Base-by-base conservation (phyloP, 148 eudicot species). In the Polygonum maritimum region DNA sequence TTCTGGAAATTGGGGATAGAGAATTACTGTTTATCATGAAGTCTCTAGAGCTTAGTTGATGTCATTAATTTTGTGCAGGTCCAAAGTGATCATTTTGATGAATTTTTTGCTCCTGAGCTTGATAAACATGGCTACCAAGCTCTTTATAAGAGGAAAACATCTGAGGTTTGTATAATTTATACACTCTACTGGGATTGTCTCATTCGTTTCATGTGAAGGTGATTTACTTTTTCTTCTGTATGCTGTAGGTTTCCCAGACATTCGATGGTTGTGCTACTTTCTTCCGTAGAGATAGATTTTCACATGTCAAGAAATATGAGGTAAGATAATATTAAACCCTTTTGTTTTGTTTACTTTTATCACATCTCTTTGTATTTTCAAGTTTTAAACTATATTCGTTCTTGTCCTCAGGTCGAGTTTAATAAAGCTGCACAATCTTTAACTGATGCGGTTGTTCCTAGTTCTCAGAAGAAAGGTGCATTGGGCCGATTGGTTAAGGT, bases 361-460 rank as follows among this genome's bases (percentile, higher is more conserved):
- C 75, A 45, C 3, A 3, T 57, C 40, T 54, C 49, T 22, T 73
- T 44, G 47, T 71, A 45, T 39, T 39, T 26, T 39, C 31, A 5
- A 48, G 35, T 15, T 36, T 15, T 67, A 2, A 40, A 40, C 49
- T 72, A 73, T 79, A 33, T 7, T 65, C 45, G 21, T 75, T 76
- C 41, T 44, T 82, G 41, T 76, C n/a, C 81, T 44, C 73, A 95
- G 99, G 99, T 96, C 77, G 99, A 96, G 78, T 96, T 96, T 76
- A 96, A 96, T 75, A 96, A 92, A 86, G 99, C 99, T 78, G 99
- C 99, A 69, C 99, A 96, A 78, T 96, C 99, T 69, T 88, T 92
- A 74, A 96, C 99, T 12, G 98, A 96, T 45, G 99, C 97, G 71
- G 83, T 89, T 48, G 90, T 92, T 82, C 98, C 99, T 38, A 84